Evolutionary conservation across 1,284 basidiomycete species (phyloP), one percentile per base, ranked within the genome.

Genomic region (Puccinia hordei): DNA sequence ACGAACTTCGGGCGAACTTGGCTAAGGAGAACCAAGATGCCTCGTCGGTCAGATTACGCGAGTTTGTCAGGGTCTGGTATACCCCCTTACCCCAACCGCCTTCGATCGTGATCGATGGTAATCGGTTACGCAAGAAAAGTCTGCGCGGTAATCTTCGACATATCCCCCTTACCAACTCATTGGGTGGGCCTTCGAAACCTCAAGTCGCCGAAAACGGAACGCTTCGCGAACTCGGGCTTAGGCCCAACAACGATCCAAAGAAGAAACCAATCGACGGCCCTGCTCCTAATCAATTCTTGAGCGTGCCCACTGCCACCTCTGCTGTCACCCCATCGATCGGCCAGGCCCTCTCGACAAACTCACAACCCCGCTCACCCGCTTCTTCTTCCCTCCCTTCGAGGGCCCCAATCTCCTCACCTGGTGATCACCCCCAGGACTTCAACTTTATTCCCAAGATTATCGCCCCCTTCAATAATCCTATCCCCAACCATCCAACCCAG

Each of bases 41-140:
- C 2, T 77, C 75, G 15, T 53, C 75, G 2, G 75, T 77, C 22
- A n/a, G 61, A 33, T 57, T 77, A 12, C 46, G 30, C 10, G 75
- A 77, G 49, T 77, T 77, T 27, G 46, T 68, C 38, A 55, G 75
- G 19, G 75, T 77, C 49, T 77, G 75, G 75, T 77, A 22, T 69
- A 30, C 73, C 10, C 73, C 73, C 13, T 33, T 75, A 33, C 59
- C 59, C n/a, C 57, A 65, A 51, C 73, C 73, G 27, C 73, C 73
- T 6, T 10, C 22, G 19, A 65, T 75, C 41, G 30, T 75, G 10
- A 41, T 61, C 59, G 73, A 61, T 51, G 59, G 73, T 5, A 51
- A n/a, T n/a, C n/a, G n/a, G n/a, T n/a, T n/a, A n/a, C n/a, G n/a
- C n/a, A n/a, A n/a, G n/a, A n/a, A n/a, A n/a, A n/a, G n/a, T n/a